Conservation (phyloP, 192 early-diverging fungal genomes). For the Backusella liffmaniae region DNA sequence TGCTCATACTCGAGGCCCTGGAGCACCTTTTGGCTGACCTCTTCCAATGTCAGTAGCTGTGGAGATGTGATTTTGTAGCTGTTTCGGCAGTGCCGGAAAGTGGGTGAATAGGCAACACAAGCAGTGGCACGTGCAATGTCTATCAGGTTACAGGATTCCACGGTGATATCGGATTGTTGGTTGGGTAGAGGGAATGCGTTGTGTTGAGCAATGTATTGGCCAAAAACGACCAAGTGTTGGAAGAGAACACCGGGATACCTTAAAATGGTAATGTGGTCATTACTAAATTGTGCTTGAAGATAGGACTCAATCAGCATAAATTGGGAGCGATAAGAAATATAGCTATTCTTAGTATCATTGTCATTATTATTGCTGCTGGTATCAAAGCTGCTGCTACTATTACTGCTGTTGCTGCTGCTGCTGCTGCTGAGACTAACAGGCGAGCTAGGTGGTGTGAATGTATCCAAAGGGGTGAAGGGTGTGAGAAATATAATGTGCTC, state of each 20-base stretch:
- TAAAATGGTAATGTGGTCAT: conserved; percentile 25
- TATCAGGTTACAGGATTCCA: conserved; percentile 33
- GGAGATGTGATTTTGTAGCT: conserved; percentile 35
- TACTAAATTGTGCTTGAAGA: conserved; percentile 18
- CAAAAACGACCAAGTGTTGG: conserved; percentile 35
- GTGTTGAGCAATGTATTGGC: conserved; percentile 31
- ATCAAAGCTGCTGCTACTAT: neutral
- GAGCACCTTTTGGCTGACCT: conserved; percentile 30
- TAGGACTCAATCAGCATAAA: conserved; percentile 31
- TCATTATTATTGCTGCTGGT: neutral
- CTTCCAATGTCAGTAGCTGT: conserved; percentile 33
- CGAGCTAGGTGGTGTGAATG: conserved; percentile 1
- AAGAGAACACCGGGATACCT: conserved; percentile 35
- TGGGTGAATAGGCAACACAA: conserved; percentile 29
- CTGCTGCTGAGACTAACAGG: neutral
- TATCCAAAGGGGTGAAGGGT: conserved; percentile 33
- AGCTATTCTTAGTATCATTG: neutral
- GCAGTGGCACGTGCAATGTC: conserved; percentile 35
- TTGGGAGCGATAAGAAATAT: conserved; percentile 22
- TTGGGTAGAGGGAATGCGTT: conserved; percentile 30
- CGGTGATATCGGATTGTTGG: conserved; percentile 23
- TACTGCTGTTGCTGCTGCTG: neutral
- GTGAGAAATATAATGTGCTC: conserved; percentile 36
- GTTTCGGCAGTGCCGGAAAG: conserved; percentile 14
- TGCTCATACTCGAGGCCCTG: conserved; percentile 20